Evolutionary conservation across 495 filamentous ascomycete genomes (phyloP).

Genomic region (Stereocaulon alpinum): DNA sequence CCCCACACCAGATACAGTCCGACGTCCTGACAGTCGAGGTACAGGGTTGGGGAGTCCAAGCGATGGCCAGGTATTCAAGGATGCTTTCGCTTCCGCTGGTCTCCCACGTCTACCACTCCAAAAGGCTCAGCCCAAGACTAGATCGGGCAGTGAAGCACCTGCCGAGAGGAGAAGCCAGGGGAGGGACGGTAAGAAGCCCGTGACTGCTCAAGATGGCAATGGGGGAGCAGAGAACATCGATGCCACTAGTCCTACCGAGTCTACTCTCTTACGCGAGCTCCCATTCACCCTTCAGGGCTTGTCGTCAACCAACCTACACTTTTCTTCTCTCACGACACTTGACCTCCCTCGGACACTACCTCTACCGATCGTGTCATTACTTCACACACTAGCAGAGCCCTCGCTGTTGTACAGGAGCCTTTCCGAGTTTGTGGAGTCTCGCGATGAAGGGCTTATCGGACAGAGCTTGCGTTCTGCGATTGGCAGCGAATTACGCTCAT

Average conservation of each 20-base stretch:
- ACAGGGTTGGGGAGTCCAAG: background rate
- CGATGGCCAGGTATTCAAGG: slow-evolving; percentile 31
- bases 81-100: slow-evolving; percentile 47
- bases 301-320: slow-evolving; percentile 73
- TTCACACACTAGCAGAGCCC: slow-evolving; percentile 87
- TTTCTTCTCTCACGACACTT: slow-evolving; percentile 51
- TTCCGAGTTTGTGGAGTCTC: slow-evolving; percentile 65
- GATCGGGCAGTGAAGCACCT: background rate
- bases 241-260: slow-evolving; percentile 39
- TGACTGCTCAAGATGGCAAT: background rate
- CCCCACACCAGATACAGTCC: slow-evolving; percentile 17
- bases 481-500: slow-evolving; percentile 73
- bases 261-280: slow-evolving; percentile 73
- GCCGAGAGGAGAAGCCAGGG: slow-evolving; percentile 2
- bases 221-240: slow-evolving; percentile 2
- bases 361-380: slow-evolving; percentile 71
- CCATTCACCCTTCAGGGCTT: slow-evolving; percentile 93
- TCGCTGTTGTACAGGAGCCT: slow-evolving; percentile 79
- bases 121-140: background rate
- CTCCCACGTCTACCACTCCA: slow-evolving; percentile 32
- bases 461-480: slow-evolving; percentile 92
- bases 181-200: background rate
- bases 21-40: slow-evolving; percentile 18
- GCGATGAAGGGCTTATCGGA: slow-evolving; percentile 63
- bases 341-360: slow-evolving; percentile 71